Evolutionary conservation across 805 yeast species (phyloP).

Genomic region (Ogataea polymorpha): DNA sequence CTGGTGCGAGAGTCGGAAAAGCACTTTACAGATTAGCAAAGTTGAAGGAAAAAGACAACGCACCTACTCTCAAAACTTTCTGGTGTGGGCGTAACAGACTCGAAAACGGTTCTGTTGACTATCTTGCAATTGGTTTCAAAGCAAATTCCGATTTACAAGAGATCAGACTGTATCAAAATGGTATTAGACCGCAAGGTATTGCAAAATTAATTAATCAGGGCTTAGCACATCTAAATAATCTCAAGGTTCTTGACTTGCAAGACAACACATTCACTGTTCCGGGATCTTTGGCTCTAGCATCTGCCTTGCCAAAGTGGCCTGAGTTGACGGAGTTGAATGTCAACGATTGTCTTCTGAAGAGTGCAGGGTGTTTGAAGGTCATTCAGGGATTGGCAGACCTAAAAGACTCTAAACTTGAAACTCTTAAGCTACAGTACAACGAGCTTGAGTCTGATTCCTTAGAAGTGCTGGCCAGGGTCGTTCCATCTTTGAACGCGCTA

Average conservation of each 20-base stretch:
- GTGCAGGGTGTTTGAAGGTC: slow-evolving; percentile 65
- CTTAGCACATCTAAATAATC: slow-evolving; percentile 53
- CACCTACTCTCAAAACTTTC: slow-evolving; percentile 69
- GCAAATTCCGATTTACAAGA: slow-evolving; percentile 67
- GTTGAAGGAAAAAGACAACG: slow-evolving; percentile 34
- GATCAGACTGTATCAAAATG: slow-evolving; percentile 83
- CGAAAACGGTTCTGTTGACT: slow-evolving; percentile 89
- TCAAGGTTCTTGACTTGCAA: slow-evolving; percentile 79
- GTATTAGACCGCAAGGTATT: slow-evolving; percentile 93
- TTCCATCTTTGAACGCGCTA: slow-evolving; percentile 57
- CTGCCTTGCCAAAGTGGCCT: slow-evolving; percentile 60
- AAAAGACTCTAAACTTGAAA: slow-evolving; percentile 42
- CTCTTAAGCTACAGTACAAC: slow-evolving; percentile 79
- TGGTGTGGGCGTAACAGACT: slow-evolving; percentile 96
- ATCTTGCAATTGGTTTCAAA: slow-evolving; percentile 80
- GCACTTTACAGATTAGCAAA: slow-evolving; percentile 76
- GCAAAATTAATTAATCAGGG: slow-evolving; percentile 72
- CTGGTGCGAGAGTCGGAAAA: slow-evolving; percentile 91
- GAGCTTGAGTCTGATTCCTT: slow-evolving; percentile 73
- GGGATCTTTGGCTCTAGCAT: slow-evolving; percentile 66
- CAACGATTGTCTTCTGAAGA: slow-evolving; percentile 84
- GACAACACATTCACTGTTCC: slow-evolving; percentile 86
- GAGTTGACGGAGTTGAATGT: slow-evolving; percentile 72
- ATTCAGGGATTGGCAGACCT: slow-evolving; percentile 43
- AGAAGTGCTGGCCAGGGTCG: slow-evolving; percentile 51